phyloP scores from a whole-genome alignment of 768 basidiomycete genomes.

The Leccinum broughii region DNA sequence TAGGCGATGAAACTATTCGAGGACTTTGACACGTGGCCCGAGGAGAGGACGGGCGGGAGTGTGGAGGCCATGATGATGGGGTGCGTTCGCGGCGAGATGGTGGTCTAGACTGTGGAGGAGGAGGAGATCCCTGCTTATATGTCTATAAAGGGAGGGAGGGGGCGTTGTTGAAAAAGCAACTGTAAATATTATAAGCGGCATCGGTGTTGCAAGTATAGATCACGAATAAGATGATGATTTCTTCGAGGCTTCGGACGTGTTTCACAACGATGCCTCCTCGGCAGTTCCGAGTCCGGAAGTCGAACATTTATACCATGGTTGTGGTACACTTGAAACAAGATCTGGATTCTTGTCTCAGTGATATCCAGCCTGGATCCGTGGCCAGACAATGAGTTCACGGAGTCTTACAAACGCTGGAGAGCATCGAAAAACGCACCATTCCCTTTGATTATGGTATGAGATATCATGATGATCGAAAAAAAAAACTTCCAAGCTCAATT shows the following conservation, averaged over 20 bases:
- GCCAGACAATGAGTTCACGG: no score
- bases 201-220: neutral
- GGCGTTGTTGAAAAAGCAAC: no score
- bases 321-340: no score
- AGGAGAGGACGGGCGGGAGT: constrained; percentile 56
- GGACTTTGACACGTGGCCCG: constrained; percentile 73
- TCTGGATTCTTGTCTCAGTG: no score
- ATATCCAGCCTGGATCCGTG: neutral
- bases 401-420: neutral
- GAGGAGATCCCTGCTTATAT: no score
- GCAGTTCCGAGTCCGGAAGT: no score
- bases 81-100: constrained; percentile 62
- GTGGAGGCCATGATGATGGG: constrained; percentile 72
- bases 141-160: no score
- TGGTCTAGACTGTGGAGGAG: constrained; percentile 32
- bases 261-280: neutral
- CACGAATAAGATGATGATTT: neutral
- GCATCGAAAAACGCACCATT: neutral
- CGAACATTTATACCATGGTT: neutral
- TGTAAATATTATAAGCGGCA: no score
- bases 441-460: neutral
- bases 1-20: constrained; percentile 74
- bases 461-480: neutral
- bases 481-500: neutral
- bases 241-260: neutral